These are phyloP conservation scores for Leishmania turanica DNA, from an alignment of 208 protist genomes.

Conservation along the genomic window DNA sequence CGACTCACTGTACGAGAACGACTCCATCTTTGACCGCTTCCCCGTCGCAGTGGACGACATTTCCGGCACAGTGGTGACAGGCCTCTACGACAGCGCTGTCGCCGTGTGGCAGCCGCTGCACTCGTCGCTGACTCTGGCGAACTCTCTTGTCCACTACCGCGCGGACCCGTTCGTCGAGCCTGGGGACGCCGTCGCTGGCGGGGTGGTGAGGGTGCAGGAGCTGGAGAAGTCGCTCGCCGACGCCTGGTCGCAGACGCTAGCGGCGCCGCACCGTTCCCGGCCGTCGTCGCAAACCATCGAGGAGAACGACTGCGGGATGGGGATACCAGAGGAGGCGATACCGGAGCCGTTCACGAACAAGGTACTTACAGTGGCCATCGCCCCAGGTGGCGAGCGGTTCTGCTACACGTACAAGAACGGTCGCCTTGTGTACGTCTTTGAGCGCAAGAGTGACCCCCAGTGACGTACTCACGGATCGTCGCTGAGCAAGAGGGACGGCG, in stretches of 20 bases:
- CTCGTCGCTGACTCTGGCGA: slow-evolving; percentile 14
- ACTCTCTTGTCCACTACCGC: slow-evolving; percentile 69
- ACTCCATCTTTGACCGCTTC: slow-evolving; percentile 90
- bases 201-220: slow-evolving; percentile 45
- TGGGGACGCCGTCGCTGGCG: slow-evolving; percentile 16
- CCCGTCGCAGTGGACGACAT: slow-evolving; percentile 79
- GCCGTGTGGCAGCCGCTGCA: slow-evolving; percentile 87
- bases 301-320: slow-evolving; percentile 5
- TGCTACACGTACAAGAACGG: slow-evolving; percentile 78
- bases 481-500: neutral
- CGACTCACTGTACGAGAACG: slow-evolving; percentile 76
- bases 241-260: slow-evolving; percentile 38
- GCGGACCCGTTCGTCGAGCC: slow-evolving; percentile 54
- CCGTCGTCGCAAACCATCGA: neutral
- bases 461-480: neutral
- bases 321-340: slow-evolving; percentile 33
- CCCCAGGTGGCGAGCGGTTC: slow-evolving; percentile 84
- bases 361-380: slow-evolving; percentile 71
- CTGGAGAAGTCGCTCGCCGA: slow-evolving; percentile 50
- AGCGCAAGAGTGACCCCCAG: slow-evolving; percentile 37
- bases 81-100: slow-evolving; percentile 83
- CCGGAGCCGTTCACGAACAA: slow-evolving; percentile 83
- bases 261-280: neutral
- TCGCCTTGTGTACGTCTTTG: slow-evolving; percentile 73
- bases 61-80: slow-evolving; percentile 78